phyloP scores from a whole-genome alignment of 2,329 filamentous ascomycete species.

The Fusarium humuli region DNA sequence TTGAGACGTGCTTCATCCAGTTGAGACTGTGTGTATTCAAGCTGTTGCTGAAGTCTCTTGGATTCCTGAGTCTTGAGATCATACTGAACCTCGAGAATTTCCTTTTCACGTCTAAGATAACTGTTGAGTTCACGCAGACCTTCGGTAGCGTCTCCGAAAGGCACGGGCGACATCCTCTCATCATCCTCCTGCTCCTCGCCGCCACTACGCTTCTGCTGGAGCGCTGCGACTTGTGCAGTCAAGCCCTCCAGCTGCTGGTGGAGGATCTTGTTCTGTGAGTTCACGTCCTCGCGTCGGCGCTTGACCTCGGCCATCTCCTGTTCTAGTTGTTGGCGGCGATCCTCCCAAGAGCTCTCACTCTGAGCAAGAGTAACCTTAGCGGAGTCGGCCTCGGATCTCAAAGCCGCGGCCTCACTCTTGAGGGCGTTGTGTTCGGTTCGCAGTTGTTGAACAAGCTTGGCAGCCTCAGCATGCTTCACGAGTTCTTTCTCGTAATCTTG shows the following conservation, averaged over 20 bases:
- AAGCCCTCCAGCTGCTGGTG: slow-evolving; percentile 90
- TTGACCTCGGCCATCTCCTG: slow-evolving; percentile 84
- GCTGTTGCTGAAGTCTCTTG: slow-evolving; percentile 88
- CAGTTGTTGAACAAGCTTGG: slow-evolving; percentile 82
- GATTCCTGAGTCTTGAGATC: slow-evolving; percentile 89
- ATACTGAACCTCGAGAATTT: slow-evolving; percentile 96
- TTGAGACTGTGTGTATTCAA: slow-evolving; percentile 87
- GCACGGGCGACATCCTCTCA: slow-evolving; percentile 64
- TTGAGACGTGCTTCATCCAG: slow-evolving; percentile 90
- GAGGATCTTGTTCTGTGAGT: slow-evolving; percentile 89
- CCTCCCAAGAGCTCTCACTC: slow-evolving; percentile 88
- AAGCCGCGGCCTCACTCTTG: slow-evolving; percentile 79
- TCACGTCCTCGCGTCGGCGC: slow-evolving; percentile 82
- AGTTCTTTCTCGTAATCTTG: slow-evolving; percentile 96
- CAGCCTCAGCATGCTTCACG: slow-evolving; percentile 95
- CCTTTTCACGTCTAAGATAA: slow-evolving; percentile 94
- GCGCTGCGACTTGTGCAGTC: slow-evolving; percentile 78
- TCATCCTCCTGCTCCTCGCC: slow-evolving; percentile 60
- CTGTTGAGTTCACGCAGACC: slow-evolving; percentile 90
- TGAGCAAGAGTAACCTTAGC: slow-evolving; percentile 82
- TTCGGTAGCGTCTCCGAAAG: slow-evolving; percentile 71
- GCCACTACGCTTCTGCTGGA: slow-evolving; percentile 78
- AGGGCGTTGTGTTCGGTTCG: slow-evolving; percentile 85
- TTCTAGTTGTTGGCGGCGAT: slow-evolving; percentile 83
- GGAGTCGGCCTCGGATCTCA: slow-evolving; percentile 85